These are phyloP conservation scores for Gnomoniopsis smithogilvyi DNA, from an alignment of 2,329 filamentous ascomycete species.

Conservation along the genomic window DNA sequence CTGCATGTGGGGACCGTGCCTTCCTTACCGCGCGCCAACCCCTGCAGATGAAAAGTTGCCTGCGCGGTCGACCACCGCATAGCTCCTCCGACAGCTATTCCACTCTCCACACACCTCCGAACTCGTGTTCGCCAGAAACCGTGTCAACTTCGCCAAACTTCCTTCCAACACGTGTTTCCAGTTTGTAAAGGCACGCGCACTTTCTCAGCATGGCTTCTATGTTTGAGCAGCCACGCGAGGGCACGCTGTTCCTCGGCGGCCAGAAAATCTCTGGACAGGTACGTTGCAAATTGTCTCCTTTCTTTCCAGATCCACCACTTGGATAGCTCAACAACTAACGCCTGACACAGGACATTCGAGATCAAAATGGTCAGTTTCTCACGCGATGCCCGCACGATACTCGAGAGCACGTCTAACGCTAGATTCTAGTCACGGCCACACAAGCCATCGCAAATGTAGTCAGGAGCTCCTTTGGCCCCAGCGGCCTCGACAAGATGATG, in stretches of 20 bases:
- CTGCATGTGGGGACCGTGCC: neutral
- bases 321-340: too few species aligned
- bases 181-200: neutral
- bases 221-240: constrained; percentile 93
- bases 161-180: neutral
- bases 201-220: constrained; percentile 74
- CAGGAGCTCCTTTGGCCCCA: constrained; percentile 97
- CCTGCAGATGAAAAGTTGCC: neutral
- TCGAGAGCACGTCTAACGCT: constrained; percentile 19
- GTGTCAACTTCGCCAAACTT: constrained; percentile 8
- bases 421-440: constrained; percentile 73
- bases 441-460: constrained; percentile 98
- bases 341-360: constrained; percentile 73
- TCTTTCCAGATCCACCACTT: too few species aligned
- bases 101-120: neutral
- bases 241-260: constrained; percentile 94
- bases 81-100: neutral
- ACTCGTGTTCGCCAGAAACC: constrained; percentile 3
- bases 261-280: constrained; percentile 83
- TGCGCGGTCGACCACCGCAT: too few species aligned
- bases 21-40: neutral
- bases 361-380: constrained; percentile 74
- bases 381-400: neutral
- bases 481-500: constrained; percentile 99
- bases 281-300: too few species aligned